These are phyloP conservation scores for Cryomyces antarcticus DNA, from an alignment of 495 filamentous ascomycete genomes.

Conservation along the genomic window DNA sequence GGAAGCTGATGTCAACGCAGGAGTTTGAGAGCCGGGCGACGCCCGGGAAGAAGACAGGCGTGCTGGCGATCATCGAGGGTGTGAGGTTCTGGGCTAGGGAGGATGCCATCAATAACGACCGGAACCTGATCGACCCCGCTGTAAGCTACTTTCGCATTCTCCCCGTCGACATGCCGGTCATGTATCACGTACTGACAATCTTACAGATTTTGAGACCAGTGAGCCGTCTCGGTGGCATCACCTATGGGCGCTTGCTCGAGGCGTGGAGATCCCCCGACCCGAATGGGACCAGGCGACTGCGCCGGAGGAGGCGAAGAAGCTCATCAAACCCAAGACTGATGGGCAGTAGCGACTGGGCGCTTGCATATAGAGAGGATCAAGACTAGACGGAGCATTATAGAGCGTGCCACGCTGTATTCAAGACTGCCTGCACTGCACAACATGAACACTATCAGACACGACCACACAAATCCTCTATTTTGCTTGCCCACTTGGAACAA, in stretches of 20 bases:
- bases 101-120: conserved; percentile 65
- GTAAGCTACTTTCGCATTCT: conserved; percentile 4
- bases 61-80: conserved; percentile 65
- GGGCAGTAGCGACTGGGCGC: conserved; percentile 1
- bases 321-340: conserved; percentile 15
- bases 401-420: no score
- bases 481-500: no score
- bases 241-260: conserved; percentile 51
- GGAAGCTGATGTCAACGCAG: conserved; percentile 46
- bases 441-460: no score
- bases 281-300: conserved; percentile 29
- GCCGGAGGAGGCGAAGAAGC: conserved; percentile 20
- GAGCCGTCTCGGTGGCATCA: conserved; percentile 64
- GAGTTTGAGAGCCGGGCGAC: conserved; percentile 52
- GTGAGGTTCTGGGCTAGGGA: conserved; percentile 76
- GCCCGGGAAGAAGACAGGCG: conserved; percentile 52
- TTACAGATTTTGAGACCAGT: conserved; percentile 41
- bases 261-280: conserved; percentile 57
- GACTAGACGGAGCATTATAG: no score
- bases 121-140: conserved; percentile 46
- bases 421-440: no score
- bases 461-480: no score
- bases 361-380: no score
- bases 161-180: background rate
- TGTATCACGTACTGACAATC: background rate